A percentile compares a stretch with the other conserved stretches of the same genome.
phyloP scores from a whole-genome alignment of 2,329 filamentous ascomycete genomes.

The Herpotrichia juniperi region DNA sequence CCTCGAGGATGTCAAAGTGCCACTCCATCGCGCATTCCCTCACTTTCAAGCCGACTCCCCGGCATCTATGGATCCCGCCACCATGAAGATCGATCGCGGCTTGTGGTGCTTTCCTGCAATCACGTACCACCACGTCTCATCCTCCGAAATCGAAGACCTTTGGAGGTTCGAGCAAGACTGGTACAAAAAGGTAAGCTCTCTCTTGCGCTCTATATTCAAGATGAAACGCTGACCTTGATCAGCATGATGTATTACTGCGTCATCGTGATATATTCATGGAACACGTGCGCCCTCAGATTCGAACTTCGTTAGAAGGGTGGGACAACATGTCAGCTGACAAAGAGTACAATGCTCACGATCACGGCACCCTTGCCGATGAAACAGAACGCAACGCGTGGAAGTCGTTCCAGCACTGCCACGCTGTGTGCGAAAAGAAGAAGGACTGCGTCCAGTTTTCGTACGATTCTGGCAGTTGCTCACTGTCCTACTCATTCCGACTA shows the following conservation, averaged over 20 bases:
- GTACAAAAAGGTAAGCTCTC: slow-evolving; percentile 34
- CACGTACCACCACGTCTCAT: slow-evolving; percentile 48
- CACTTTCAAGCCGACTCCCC: slow-evolving; percentile 54
- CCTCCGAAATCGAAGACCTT: slow-evolving; percentile 43
- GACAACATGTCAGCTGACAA: slow-evolving; percentile 45
- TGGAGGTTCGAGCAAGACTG: slow-evolving; percentile 49
- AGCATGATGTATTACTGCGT: slow-evolving; percentile 40
- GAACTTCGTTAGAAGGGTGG: slow-evolving; percentile 30
- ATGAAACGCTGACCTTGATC: slow-evolving; percentile 18
- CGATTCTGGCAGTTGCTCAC: slow-evolving; percentile 36
- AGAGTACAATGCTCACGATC: slow-evolving; percentile 43
- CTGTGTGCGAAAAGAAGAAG: slow-evolving; percentile 38
- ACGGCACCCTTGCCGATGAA: slow-evolving; percentile 22
- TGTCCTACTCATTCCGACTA: slow-evolving; percentile 35
- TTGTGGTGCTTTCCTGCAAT: slow-evolving; percentile 53
- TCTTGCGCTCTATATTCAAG: slow-evolving; percentile 7
- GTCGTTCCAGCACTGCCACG: slow-evolving; percentile 41
- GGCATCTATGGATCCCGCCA: slow-evolving; percentile 47
- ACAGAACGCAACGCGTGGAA: slow-evolving; percentile 43
- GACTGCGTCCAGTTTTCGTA: slow-evolving; percentile 45
- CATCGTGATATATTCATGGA: slow-evolving; percentile 47
- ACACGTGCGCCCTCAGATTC: slow-evolving; percentile 38
- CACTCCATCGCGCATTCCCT: slow-evolving; percentile 48
- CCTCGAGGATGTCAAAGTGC: slow-evolving; percentile 42
- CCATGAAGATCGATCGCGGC: slow-evolving; percentile 39